Evolutionary conservation across 2,329 filamentous ascomycete species (phyloP).

Genomic region (Paradendryphiella salina): DNA sequence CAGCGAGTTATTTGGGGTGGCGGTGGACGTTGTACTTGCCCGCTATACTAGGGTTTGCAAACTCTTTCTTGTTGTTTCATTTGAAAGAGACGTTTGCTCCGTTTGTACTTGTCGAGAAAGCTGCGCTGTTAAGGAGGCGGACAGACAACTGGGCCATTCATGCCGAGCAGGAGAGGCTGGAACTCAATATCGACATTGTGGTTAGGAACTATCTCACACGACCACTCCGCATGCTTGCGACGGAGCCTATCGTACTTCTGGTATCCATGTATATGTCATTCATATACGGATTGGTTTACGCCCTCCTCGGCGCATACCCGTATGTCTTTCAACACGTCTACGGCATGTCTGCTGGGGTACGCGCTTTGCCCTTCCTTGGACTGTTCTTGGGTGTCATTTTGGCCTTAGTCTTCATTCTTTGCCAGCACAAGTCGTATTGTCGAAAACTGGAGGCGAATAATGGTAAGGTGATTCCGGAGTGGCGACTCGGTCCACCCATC

Average conservation of each 20-base stretch:
- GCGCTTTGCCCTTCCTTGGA: background rate
- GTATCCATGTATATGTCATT: background rate
- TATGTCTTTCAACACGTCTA: background rate
- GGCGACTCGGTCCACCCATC: background rate
- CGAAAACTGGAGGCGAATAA: background rate
- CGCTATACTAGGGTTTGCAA: background rate
- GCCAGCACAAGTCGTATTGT: background rate
- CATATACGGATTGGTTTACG: background rate
- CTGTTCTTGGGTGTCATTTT: background rate
- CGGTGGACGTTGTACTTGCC: background rate
- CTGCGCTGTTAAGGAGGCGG: background rate
- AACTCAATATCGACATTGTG: background rate
- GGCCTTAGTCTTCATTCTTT: background rate
- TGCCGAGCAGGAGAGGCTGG: background rate
- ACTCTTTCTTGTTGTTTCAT: background rate
- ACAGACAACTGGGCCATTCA: background rate
- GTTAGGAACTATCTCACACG: background rate
- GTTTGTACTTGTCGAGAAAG: background rate
- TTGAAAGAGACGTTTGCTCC: background rate
- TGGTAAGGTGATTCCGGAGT: background rate
- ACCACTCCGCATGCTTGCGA: background rate
- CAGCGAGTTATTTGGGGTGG: background rate
- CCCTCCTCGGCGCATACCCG: background rate
- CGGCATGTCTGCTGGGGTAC: background rate
- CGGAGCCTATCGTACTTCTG: background rate